Evolutionary conservation across 2,329 filamentous ascomycete species (phyloP).

Genomic region (Aspergillus candidus): DNA sequence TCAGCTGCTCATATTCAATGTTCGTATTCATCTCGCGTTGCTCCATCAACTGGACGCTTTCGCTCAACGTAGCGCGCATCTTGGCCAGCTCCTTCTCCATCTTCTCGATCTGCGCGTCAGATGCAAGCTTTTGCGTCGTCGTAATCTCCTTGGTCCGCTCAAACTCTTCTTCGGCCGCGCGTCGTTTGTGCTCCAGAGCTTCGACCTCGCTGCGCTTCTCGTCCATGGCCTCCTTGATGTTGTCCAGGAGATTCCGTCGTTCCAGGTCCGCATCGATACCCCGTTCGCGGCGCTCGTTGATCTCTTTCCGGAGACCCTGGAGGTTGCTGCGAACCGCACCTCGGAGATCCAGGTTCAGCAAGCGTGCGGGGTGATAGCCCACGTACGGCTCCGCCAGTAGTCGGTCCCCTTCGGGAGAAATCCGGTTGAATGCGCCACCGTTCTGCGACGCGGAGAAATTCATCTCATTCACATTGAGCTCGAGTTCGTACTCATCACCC

Average conservation of each 20-base stretch:
- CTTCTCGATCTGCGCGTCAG: slow-evolving; percentile 92
- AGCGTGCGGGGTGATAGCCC: slow-evolving; percentile 82
- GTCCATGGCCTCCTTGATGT: slow-evolving; percentile 93
- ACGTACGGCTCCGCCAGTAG: slow-evolving; percentile 74
- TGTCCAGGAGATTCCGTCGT: slow-evolving; percentile 86
- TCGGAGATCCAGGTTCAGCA: slow-evolving; percentile 82
- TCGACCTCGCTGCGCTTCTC: slow-evolving; percentile 92
- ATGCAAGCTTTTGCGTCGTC: slow-evolving; percentile 77
- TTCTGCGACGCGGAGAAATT: slow-evolving; percentile 64
- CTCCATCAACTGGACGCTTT: slow-evolving; percentile 86
- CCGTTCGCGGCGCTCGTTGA: slow-evolving; percentile 77
- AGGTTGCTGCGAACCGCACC: slow-evolving; percentile 76
- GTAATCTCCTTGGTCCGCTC: slow-evolving; percentile 87
- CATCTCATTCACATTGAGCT: slow-evolving; percentile 72
- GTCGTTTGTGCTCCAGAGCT: slow-evolving; percentile 78
- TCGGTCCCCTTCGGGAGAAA: slow-evolving; percentile 59
- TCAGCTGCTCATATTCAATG: slow-evolving; percentile 91
- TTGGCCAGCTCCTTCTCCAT: slow-evolving; percentile 97
- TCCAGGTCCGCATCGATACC: slow-evolving; percentile 90
- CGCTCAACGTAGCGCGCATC: slow-evolving; percentile 76
- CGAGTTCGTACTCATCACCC: slow-evolving; percentile 76
- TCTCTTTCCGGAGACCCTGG: slow-evolving; percentile 72
- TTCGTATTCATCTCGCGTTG: slow-evolving; percentile 95
- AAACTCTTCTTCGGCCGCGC: slow-evolving; percentile 86
- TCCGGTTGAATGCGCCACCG: slow-evolving; percentile 44